These are phyloP conservation scores for Rhizophora apiculata DNA, from an alignment of 345 rosid genomes.

Conservation along the genomic window DNA sequence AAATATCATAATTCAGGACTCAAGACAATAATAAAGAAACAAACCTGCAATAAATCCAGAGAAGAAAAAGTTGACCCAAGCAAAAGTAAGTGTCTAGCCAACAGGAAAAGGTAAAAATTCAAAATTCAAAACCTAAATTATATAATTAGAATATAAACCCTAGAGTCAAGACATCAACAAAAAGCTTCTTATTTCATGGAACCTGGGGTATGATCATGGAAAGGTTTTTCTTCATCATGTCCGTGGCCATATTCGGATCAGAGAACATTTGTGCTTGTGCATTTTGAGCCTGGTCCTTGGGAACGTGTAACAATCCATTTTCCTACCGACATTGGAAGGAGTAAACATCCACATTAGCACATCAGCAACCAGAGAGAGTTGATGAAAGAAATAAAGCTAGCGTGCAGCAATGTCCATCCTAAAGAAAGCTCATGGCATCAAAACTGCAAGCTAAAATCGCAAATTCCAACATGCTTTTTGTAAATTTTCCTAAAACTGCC, in stretches of 20 bases:
- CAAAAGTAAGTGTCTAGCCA: conserved; percentile 90
- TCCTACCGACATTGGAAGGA: conserved; percentile 46
- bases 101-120: conserved; percentile 4
- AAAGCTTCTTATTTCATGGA: neutral
- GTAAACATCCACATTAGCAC: neutral
- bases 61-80: conserved; percentile 99
- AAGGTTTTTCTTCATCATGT: conserved; percentile 99
- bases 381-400: neutral
- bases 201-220: conserved; percentile 99
- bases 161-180: conserved; percentile 2
- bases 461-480: neutral
- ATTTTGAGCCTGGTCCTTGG: conserved; percentile 73
- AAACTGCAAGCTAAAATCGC: neutral
- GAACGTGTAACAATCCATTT: conserved; percentile 83
- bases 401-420: neutral
- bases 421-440: neutral
- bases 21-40: conserved; percentile 10
- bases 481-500: neutral
- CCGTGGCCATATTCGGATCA: conserved; percentile 99
- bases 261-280: conserved; percentile 99
- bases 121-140: conserved; percentile 19
- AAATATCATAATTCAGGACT: neutral
- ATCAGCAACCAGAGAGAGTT: neutral
- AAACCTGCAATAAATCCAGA: conserved; percentile 98
- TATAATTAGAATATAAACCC: conserved; percentile 1